Evolutionary conservation across 768 basidiomycete genomes (phyloP).

Genomic region (Lepiota brunneoincarnata): DNA sequence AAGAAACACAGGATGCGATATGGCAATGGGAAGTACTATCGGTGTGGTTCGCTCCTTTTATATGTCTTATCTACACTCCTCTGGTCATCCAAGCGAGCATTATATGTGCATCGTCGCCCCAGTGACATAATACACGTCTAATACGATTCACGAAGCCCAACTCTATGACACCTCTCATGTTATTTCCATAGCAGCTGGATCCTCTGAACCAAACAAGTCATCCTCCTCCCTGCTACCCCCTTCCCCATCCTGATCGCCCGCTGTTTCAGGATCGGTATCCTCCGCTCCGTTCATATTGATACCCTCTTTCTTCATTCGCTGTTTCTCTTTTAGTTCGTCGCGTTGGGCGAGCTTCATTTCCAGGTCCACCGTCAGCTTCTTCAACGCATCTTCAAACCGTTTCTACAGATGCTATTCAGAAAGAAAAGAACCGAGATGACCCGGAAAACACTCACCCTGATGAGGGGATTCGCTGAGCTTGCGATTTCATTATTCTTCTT

Average conservation of each 20-base stretch:
- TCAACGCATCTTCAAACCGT: constrained; percentile 91
- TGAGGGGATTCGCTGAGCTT: constrained; percentile 82
- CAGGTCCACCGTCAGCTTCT: constrained; percentile 82
- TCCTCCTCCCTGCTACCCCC: constrained; percentile 31
- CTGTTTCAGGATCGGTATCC: constrained; percentile 35
- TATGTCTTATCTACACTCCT: constrained; percentile 77
- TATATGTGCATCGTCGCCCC: constrained; percentile 42
- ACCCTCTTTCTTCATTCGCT: constrained; percentile 69
- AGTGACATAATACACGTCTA: constrained; percentile 9
- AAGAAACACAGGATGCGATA: constrained; percentile 48
- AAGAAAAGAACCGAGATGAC: background rate
- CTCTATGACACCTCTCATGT: constrained; percentile 1
- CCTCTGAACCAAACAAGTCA: constrained; percentile 51
- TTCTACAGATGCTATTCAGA: constrained; percentile 42
- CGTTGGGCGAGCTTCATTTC: constrained; percentile 81
- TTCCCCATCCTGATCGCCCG: constrained; percentile 27
- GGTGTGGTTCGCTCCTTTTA: constrained; percentile 82
- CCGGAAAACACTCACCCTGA: constrained; percentile 51
- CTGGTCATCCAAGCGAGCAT: constrained; percentile 70
- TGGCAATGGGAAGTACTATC: constrained; percentile 80
- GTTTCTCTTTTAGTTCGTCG: constrained; percentile 77
- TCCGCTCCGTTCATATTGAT: constrained; percentile 38
- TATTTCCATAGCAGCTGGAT: constrained; percentile 35
- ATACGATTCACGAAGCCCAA: background rate
- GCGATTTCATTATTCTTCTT: constrained; percentile 85